Evolutionary conservation across 1,139 yeast species (phyloP), one percentile per base, ranked within the genome.

Genomic region (Diutina scorzettiae): DNA sequence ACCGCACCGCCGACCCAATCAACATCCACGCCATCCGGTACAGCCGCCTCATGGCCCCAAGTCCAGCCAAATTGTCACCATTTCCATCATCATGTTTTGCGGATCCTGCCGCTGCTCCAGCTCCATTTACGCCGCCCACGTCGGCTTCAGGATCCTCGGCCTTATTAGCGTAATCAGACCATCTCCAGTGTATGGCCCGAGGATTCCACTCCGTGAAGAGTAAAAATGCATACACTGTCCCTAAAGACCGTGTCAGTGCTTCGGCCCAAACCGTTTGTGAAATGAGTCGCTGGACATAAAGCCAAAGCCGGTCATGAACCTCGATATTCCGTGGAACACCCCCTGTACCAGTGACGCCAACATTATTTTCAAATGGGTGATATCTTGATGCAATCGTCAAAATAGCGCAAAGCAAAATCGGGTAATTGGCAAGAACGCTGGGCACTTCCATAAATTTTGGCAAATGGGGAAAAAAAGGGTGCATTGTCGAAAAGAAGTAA

Each of bases 171-270:
- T 85, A 86, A 58, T 87, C 96, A 0, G 78, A 67, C 82, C 89
- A 81, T 48, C 87, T 64, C 79, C 87, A 82, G 58, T 87, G 96
- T 47, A 87, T 86, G 5, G 96, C 95, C 43, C 96, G 65, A 1
- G 96, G 96, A 52, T 86, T 86, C 96, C 96, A 87, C 57, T 87
- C 96, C 0, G 95, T 84, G 51, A 87, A 81, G n/a, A 89, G 62
- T 41, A 87, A 62, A 54, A 87, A 85, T 1, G 96, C 89, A 51
- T 82, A 71, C 5, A 86, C 80, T 0, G 96, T 86, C 1, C 95
- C 96, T 5, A 86, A 75, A 0, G 93, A 81, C 48, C 96, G 64
- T 4, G 95, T 82, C 46, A 87, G 78, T 0, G 95, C 94, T 56
- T 85, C 96, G 0, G 95, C 95, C 96, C 96, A 87, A 4, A 86